These are phyloP conservation scores for Xylariales sp. DNA, from an alignment of 2,329 filamentous ascomycete genomes.

Conservation along the genomic window DNA sequence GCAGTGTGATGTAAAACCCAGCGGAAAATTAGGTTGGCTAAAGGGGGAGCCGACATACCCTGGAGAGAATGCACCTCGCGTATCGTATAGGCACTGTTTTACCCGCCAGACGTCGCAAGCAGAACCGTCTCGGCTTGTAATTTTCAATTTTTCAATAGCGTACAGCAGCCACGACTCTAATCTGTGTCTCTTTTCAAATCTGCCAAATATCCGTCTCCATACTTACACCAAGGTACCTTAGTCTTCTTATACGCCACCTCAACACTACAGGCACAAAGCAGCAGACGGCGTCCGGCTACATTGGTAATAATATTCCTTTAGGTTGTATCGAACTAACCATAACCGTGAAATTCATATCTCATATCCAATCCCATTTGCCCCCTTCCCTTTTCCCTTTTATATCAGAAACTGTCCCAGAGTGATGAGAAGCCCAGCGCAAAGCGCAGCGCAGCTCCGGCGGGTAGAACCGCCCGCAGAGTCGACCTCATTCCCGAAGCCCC, in stretches of 20 bases:
- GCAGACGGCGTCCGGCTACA: too few species aligned
- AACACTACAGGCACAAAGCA: not conserved
- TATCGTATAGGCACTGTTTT: too few species aligned
- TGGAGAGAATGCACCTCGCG: not conserved
- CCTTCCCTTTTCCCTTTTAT: not conserved
- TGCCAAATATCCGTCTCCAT: not conserved
- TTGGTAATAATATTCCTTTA: conserved; percentile 3
- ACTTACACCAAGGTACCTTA: not conserved
- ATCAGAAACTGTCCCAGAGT: conserved; percentile 16
- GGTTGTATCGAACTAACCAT: not conserved
- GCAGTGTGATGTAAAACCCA: too few species aligned
- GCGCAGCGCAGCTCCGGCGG: conserved; percentile 35
- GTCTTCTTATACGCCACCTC: not conserved
- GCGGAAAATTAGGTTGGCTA: not conserved
- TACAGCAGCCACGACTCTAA: too few species aligned
- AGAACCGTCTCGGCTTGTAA: too few species aligned
- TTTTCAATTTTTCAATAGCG: too few species aligned
- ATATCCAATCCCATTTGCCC: not conserved
- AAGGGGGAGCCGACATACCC: conserved; percentile 1
- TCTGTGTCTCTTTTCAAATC: not conserved
- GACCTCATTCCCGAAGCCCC: conserved; percentile 57
- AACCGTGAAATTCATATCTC: conserved; percentile 16
- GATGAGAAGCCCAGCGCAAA: conserved; percentile 31
- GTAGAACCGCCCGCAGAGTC: conserved; percentile 40
- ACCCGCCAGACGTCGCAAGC: too few species aligned